These are phyloP conservation scores for Amanita brunnescens DNA, from an alignment of 768 basidiomycete species.

Conservation along the genomic window DNA sequence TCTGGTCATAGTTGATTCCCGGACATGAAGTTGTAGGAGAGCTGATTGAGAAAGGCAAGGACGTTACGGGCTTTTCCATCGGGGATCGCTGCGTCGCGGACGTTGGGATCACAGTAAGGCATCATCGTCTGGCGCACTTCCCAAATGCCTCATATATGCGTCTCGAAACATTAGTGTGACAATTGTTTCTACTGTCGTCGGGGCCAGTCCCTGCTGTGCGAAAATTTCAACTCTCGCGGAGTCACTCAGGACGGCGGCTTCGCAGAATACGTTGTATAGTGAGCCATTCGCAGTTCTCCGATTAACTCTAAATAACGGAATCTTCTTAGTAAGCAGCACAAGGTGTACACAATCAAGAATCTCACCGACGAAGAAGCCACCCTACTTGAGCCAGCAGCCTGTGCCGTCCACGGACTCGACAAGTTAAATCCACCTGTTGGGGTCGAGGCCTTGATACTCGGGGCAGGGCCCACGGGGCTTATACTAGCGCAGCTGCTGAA, in stretches of 20 bases:
- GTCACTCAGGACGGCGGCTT: constrained; percentile 81
- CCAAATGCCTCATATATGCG: constrained; percentile 4
- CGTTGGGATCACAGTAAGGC: constrained; percentile 49
- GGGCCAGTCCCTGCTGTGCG: constrained; percentile 76
- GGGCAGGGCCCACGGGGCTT: constrained; percentile 81
- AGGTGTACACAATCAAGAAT: constrained; percentile 83
- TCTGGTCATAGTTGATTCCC: constrained; percentile 46
- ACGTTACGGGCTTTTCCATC: constrained; percentile 64
- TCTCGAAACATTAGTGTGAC: constrained; percentile 48
- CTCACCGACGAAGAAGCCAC: constrained; percentile 83
- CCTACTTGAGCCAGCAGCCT: constrained; percentile 83
- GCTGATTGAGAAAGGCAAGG: constrained; percentile 67
- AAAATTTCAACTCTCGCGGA: constrained; percentile 75
- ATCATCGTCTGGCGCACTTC: constrained; percentile 28
- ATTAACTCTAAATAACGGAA: neutral
- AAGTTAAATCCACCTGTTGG: constrained; percentile 79
- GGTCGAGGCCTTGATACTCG: constrained; percentile 74
- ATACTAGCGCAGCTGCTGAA: constrained; percentile 85
- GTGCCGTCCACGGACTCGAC: constrained; percentile 88
- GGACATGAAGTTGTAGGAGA: constrained; percentile 71
- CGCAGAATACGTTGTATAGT: constrained; percentile 85
- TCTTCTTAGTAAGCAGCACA: constrained; percentile 38
- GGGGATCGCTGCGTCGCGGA: constrained; percentile 87
- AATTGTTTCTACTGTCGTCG: constrained; percentile 84
- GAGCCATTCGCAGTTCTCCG: constrained; percentile 17